Conservation (phyloP, 306 rosid species). For the Arachis hypogaea region DNA sequence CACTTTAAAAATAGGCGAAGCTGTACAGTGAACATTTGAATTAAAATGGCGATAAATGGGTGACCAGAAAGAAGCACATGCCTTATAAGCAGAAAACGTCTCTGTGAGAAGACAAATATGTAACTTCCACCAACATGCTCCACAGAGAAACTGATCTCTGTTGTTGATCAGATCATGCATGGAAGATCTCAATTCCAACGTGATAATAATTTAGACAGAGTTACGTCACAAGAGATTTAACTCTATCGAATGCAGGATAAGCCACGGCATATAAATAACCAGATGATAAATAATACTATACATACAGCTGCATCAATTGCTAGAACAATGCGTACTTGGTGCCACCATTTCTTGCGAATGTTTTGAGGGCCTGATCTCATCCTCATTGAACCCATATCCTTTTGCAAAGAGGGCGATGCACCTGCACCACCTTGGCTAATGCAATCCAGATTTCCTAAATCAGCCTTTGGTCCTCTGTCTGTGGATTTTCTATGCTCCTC, state of each 20-base stretch:
- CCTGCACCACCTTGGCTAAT: slow-evolving; percentile 58
- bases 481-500: slow-evolving; percentile 76
- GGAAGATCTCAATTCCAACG: slow-evolving; percentile 26
- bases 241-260: slow-evolving; percentile 64
- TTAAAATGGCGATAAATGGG: slow-evolving; percentile 29
- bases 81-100: slow-evolving; percentile 33
- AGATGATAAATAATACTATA: slow-evolving; percentile 62
- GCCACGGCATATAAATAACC: slow-evolving; percentile 72
- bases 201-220: slow-evolving; percentile 33
- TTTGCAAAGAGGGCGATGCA: slow-evolving; percentile 59
- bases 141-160: slow-evolving; percentile 23
- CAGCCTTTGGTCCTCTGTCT: slow-evolving; percentile 65
- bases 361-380: slow-evolving; percentile 63
- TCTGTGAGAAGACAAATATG: slow-evolving; percentile 27
- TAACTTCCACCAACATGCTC: slow-evolving; percentile 29
- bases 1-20: slow-evolving; percentile 37
- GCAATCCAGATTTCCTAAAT: slow-evolving; percentile 57
- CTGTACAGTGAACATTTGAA: slow-evolving; percentile 38
- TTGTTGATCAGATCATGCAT: slow-evolving; percentile 26
- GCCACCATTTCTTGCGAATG: slow-evolving; percentile 79
- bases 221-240: neutral
- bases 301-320: slow-evolving; percentile 90
- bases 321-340: slow-evolving; percentile 80
- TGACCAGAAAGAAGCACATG: slow-evolving; percentile 41
- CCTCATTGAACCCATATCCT: slow-evolving; percentile 69